Base-by-base conservation (phyloP, 208 protist species). In the Trypanosomatidae sp. region DNA sequence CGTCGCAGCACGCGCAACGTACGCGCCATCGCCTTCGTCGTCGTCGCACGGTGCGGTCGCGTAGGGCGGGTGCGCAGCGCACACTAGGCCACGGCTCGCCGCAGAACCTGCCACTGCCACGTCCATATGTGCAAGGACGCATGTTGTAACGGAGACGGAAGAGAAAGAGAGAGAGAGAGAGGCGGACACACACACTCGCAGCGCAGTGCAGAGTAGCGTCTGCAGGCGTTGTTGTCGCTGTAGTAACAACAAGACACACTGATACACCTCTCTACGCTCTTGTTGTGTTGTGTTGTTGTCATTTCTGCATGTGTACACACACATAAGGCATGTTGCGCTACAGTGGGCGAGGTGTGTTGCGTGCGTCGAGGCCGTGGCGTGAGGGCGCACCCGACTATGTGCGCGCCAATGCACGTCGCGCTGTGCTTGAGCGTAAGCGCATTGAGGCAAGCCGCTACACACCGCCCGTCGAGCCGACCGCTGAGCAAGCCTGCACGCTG, bases 91-190 rank as follows among this genome's bases (percentile, higher is more conserved):
- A 75, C 6, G 83, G 83, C 20, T 87, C 78, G 21, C 64, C 71
- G 61, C 72, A 87, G 21, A 92, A 86, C 46, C 66, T 75, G 48
- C 76, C 62, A 5, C 70, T 92, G n/a, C 72, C 75, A 0, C 61
- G 77, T 44, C 83, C 83, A 3, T 92, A 92, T 50, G 79, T 92
- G 3, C 57, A 69, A 35, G 79, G 79, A 20, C 66, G 78, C 7
- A 39, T 37, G 5, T 43, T 83, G 15, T 82, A 60, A 48, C 2
- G 19, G 13, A 7, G 35, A 23, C 35, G 5, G 18, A 3, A 20
- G 6, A 18, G 35, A 13, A 1, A 40, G n/a, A 40, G 35, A 6
- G 18, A 40, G 35, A 18, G 35, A 6, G 6, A 2, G 35, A 40
- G 19, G 35, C 22, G 8, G 35, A 20, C 19, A n/a, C n/a, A n/a